Base-by-base conservation (phyloP, 179 eudicot genomes). In the Amaranthus tricolor region DNA sequence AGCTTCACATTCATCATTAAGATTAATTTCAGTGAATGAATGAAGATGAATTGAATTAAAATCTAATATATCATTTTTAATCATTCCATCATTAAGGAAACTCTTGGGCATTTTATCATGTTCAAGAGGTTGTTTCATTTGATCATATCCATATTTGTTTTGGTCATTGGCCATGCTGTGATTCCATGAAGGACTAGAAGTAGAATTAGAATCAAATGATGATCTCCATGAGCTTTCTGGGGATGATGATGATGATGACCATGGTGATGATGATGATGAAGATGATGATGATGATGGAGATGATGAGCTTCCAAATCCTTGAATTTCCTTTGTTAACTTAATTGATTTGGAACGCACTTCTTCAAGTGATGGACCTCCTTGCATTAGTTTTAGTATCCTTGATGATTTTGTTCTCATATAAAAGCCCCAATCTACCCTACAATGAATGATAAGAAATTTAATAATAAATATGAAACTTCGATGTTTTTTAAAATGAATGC, bases 351-450 rank as follows among this genome's bases (percentile, higher is more conserved):
- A 76, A 2, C 90, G 81, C 3, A 67, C 85, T 83, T 87, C 82
- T 73, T 81, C 71, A 31, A 85, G 80, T 10, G 68, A 14, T 19
- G 62, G 62, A 67, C 88, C 90, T 69, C 81, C 85, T 55, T 74
- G 55, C 11, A 85, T 61, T 47, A 83, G 79, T 57, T 87, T 66
- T 11, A 85, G 13, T 77, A 85, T 73, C 68, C 88, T 83, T 73
- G 83, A 85, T 3, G 84, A 68, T 58, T 71, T 83, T 73, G 63
- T 87, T 76, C 67, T 79, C 88, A 87, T 79, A 60, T 47, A 79
- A 53, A 61, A 71, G 9, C 90, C 90, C 90, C 90, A 87, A 49
- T 84, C 70, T n/a, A 87, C 76, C 74, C 88, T 85, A 21, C 45
- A 21, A 21, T n/a, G 7, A 45, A 21, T 20, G 1, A 6, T 10